Conservation (phyloP, 768 basidiomycete genomes). For the Pleurotus djamor region DNA sequence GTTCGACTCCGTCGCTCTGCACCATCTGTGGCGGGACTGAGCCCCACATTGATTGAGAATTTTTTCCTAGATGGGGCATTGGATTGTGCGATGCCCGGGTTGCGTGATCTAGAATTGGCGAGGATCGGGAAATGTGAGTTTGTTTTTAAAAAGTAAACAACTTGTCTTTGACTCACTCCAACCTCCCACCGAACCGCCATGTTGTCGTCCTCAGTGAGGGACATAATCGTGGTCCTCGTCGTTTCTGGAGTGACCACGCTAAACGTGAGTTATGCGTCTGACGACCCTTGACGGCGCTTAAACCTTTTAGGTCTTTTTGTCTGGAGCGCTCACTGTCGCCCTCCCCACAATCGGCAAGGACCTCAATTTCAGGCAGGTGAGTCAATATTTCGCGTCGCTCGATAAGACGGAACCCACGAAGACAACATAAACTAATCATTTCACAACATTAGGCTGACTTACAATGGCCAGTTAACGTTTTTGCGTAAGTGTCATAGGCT, state of each 20-base stretch:
- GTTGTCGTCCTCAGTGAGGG: constrained; percentile 8
- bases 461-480: constrained; percentile 22
- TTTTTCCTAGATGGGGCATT: not conserved
- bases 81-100: no score
- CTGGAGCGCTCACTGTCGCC: constrained; percentile 21
- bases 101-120: not conserved
- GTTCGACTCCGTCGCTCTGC: not conserved
- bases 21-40: not conserved
- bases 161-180: not conserved
- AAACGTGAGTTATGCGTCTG: constrained; percentile 12
- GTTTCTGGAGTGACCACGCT: constrained; percentile 22
- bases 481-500: constrained; percentile 13
- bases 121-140: not conserved
- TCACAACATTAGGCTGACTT: constrained; percentile 8
- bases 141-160: constrained; percentile 1
- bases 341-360: constrained; percentile 23
- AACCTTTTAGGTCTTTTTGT: constrained; percentile 16
- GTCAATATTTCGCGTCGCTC: not conserved
- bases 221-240: constrained; percentile 15
- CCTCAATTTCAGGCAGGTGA: constrained; percentile 16
- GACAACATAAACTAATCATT: not conserved
- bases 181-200: not conserved
- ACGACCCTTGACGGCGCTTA: not conserved
- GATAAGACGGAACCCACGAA: no score
- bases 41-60: not conserved